Evolutionary conservation across 306 rosid species (phyloP), one percentile per base, ranked within the genome.

Genomic region (Prunus fruticosa): DNA sequence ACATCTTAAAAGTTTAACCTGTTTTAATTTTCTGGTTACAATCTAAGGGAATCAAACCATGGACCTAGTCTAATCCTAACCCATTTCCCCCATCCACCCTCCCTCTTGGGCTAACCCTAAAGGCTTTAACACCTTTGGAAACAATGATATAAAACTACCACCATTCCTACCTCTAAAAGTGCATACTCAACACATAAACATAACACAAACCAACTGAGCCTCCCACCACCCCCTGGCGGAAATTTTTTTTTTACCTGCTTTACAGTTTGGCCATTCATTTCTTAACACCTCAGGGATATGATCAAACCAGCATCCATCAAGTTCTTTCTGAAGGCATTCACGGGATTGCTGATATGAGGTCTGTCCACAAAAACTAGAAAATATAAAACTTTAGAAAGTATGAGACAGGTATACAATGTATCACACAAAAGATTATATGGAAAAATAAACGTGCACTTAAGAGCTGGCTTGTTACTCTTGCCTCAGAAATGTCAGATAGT

Each of bases 251-350:
- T n/a, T n/a, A n/a, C n/a, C 93, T 81, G 74, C 82, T 86, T 74
- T 87, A 82, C 94, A 88, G 72, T 76, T 88, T 18, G 54, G 64
- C 93, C 93, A 93, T 82, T 93, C 93, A 80, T 76, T 86, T 83
- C 84, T 86, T 56, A 93, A 65, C 71, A 88, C 81, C 80, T 89
- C 91, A 23, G 86, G 88, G 47, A 93, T 89, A 78, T 81, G 89
- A 89, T 93, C 96, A 23, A 86, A 89, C 97, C 97, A 93, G 81
- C 87, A 81, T 79, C 96, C 93, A 67, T 86, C 87, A 69, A 93
- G 89, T 79, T 93, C 94, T 73, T 90, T 82, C 81, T 79, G 79
- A 65, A 89, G 77, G 83, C 43, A 71, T 71, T 76, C 81, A 67
- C 67, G 77, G 58, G 93, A 86, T 80, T 73, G 88, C 82, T 90